Conservation (phyloP, 257 asterid species). For the Phtheirospermum japonicum region DNA sequence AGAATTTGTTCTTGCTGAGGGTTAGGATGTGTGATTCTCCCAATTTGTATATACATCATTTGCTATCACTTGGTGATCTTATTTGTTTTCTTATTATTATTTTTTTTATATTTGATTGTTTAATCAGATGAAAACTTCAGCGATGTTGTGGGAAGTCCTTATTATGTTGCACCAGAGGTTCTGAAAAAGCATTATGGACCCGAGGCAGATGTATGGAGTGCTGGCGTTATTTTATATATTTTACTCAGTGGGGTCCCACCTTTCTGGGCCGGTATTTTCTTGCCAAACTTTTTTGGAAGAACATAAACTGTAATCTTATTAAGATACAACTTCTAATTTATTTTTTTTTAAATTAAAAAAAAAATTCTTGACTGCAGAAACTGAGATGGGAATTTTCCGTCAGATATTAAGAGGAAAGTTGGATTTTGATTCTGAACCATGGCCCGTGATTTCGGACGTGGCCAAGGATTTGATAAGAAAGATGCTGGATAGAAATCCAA, state of each 20-base stretch:
- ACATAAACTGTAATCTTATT: no score
- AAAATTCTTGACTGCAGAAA: no score
- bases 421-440: constrained; percentile 89
- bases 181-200: constrained; percentile 87
- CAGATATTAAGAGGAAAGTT: constrained; percentile 71
- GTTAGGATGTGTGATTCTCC: no score
- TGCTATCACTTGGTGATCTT: not conserved
- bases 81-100: constrained; percentile 1
- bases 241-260: constrained; percentile 96
- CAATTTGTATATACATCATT: not conserved
- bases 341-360: constrained; percentile 27
- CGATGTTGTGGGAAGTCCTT: constrained; percentile 96
- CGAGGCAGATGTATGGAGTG: constrained; percentile 96
- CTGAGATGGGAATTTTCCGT: constrained; percentile 96
- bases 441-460: constrained; percentile 80
- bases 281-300: no score
- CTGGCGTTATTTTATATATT: constrained; percentile 89
- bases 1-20: no score
- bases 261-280: constrained; percentile 77
- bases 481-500: constrained; percentile 82
- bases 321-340: constrained; percentile 12
- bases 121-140: constrained; percentile 68
- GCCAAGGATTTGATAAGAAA: constrained; percentile 85
- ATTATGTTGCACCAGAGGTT: constrained; percentile 94
- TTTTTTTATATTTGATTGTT: constrained; percentile 1